Evolutionary conservation across 2,329 filamentous ascomycete genomes (phyloP), one percentile per base, ranked within the genome.

Genomic region (Colletotrichum eremochloae): DNA sequence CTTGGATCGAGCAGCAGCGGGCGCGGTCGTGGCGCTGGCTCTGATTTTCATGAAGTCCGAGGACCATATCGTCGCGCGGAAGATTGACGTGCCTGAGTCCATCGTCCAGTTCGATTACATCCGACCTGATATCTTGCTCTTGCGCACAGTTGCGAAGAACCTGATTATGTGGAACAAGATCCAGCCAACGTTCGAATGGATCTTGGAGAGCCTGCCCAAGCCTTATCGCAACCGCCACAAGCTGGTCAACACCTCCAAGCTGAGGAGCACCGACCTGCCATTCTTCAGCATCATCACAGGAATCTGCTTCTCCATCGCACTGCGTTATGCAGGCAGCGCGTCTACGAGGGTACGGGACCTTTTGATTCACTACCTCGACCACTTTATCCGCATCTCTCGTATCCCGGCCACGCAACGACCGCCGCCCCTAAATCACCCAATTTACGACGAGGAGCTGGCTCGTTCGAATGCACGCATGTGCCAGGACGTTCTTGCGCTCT

Each of bases 31-130:
- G 77, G 96, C 96, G 0, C 87, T 98, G 71, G 90, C 95, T 1
- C 88, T 99, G 66, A 96, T 99, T 42, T 99, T 96, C 81, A 96
- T 99, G 94, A 98, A 98, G 82, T 96, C 96, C 0, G 94, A 97
- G 75, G 94, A 99, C 79, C 88, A 90, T 71, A 91, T 93, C 20
- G 89, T 99, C 29, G 96, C 96, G 4, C 90, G 92, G 68, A 98
- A 98, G 84, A 92, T 99, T 64, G 94, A 98, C 79, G 91, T 98
- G 0, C 97, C 97, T 0, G 93, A 97, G 75, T 97, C 96, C 0
- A 84, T 93, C 36, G 87, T 96, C 44, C 95, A 98, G 76, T 98
- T 97, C 80, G 96, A 98, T 80, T 98, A 98, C 79, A 92, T 98
- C 24, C 91, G 96, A 2, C 96, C 96, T 0, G 96, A 99, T 79